These are phyloP conservation scores for Verticillium isaacii DNA, from an alignment of 2,329 filamentous ascomycete genomes.

Conservation along the genomic window DNA sequence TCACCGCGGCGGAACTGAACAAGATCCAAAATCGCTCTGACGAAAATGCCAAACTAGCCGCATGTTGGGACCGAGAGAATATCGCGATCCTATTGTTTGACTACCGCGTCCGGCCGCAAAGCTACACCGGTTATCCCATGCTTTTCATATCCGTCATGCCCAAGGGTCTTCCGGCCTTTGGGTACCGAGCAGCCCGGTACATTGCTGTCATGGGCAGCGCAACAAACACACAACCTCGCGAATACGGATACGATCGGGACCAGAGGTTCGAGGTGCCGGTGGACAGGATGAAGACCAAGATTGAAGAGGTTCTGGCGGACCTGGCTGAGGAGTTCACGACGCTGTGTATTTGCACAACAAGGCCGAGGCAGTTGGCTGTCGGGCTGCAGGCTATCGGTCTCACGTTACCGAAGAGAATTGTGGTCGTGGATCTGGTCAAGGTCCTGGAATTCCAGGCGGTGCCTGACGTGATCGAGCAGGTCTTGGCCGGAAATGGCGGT, in stretches of 20 bases:
- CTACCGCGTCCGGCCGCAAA: neutral
- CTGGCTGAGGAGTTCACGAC: neutral
- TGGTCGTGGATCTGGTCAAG: slow-evolving; percentile 5
- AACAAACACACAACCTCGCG: neutral
- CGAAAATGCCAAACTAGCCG: slow-evolving; percentile 5
- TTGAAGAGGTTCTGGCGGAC: neutral
- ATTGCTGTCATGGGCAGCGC: neutral
- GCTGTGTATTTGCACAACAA: neutral
- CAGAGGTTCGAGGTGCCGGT: neutral
- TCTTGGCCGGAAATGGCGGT: slow-evolving; percentile 1
- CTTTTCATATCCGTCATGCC: neutral
- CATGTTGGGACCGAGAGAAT: neutral
- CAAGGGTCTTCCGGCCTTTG: neutral
- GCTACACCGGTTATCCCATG: neutral
- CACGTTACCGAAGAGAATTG: neutral
- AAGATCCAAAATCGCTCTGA: neutral
- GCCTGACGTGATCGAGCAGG: neutral
- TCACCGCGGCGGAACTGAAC: neutral
- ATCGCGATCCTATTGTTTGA: slow-evolving; percentile 1
- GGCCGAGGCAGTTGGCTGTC: neutral
- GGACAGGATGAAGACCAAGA: neutral
- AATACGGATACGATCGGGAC: neutral
- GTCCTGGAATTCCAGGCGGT: slow-evolving; percentile 7
- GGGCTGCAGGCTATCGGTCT: neutral
- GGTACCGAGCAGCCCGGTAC: neutral